A percentile compares a stretch with the other conserved stretches of the same genome.
Conservation (phyloP, 2,329 filamentous ascomycete genomes). For the Boeremia exigua region DNA sequence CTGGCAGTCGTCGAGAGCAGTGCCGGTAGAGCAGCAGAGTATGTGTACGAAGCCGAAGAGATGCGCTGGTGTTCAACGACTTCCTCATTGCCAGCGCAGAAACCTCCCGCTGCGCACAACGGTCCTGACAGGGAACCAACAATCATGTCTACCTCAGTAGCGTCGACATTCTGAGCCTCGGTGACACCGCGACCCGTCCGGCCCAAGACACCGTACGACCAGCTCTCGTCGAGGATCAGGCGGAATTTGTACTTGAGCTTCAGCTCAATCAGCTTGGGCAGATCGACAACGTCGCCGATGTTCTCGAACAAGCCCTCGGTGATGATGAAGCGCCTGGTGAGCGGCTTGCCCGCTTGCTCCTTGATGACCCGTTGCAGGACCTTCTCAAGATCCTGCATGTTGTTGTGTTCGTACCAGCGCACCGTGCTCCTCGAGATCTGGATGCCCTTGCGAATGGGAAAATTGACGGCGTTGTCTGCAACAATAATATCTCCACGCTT, state of each 20-base stretch:
- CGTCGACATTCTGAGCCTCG: constrained; percentile 95
- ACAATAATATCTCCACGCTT: constrained; percentile 98
- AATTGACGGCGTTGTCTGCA: constrained; percentile 91
- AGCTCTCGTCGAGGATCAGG: constrained; percentile 95
- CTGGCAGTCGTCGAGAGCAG: constrained; percentile 95
- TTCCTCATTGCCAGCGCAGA: constrained; percentile 89
- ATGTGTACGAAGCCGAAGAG: constrained; percentile 90
- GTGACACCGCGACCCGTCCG: constrained; percentile 90
- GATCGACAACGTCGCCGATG: constrained; percentile 80
- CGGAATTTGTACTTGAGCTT: constrained; percentile 98
- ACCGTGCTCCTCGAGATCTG: constrained; percentile 92
- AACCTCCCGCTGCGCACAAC: constrained; percentile 90
- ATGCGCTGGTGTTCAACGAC: constrained; percentile 97
- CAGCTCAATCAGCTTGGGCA: constrained; percentile 88
- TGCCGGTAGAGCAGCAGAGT: constrained; percentile 91
- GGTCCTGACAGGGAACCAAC: constrained; percentile 90
- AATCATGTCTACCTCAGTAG: constrained; percentile 94
- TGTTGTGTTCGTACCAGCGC: constrained; percentile 93
- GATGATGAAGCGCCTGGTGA: constrained; percentile 93
- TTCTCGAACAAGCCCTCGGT: constrained; percentile 95
- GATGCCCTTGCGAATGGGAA: constrained; percentile 89
- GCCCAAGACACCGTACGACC: constrained; percentile 94
- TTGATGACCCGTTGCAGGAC: constrained; percentile 84
- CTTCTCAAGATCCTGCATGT: constrained; percentile 90
- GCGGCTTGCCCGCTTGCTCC: constrained; percentile 84